phyloP scores from a whole-genome alignment of 805 yeast genomes.

The Starmerella bacillaris region DNA sequence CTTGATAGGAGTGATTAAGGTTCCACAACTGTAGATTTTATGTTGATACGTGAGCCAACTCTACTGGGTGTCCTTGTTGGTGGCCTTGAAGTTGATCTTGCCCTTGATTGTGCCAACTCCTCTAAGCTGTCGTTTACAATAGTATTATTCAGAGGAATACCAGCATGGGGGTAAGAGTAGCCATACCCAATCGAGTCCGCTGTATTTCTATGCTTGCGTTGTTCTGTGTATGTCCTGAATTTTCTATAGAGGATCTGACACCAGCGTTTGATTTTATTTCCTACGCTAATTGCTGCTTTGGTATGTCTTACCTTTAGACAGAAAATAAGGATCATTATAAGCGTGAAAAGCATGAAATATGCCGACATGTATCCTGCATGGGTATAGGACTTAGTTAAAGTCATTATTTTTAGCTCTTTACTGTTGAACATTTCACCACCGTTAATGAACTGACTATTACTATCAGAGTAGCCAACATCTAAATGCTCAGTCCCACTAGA shows the following conservation, averaged over 20 bases:
- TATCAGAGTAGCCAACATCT: slow-evolving; percentile 15
- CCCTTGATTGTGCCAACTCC: neutral
- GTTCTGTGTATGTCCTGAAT: neutral
- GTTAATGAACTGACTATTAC: slow-evolving; percentile 10
- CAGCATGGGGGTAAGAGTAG: slow-evolving; percentile 13
- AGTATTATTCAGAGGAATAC: slow-evolving; percentile 8
- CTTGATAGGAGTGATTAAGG: too few relatives aligned
- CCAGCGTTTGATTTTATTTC: neutral
- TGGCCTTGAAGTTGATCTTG: slow-evolving; percentile 7
- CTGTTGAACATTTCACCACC: slow-evolving; percentile 17
- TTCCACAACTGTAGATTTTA: too few relatives aligned
- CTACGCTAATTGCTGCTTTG: too few relatives aligned
- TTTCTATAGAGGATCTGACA: neutral
- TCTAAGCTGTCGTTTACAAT: neutral
- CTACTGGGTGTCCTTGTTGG: slow-evolving; percentile 12
- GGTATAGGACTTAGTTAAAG: neutral
- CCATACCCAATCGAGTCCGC: slow-evolving; percentile 11
- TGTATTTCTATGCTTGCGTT: neutral
- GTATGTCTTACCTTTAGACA: neutral
- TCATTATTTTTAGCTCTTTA: neutral
- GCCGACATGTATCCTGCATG: neutral
- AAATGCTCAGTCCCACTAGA: neutral
- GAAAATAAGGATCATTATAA: neutral
- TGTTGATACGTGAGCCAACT: slow-evolving; percentile 14
- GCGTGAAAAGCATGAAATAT: neutral